These are phyloP conservation scores for Diaporthe vexans DNA, from an alignment of 2,329 filamentous ascomycete genomes.

Conservation along the genomic window DNA sequence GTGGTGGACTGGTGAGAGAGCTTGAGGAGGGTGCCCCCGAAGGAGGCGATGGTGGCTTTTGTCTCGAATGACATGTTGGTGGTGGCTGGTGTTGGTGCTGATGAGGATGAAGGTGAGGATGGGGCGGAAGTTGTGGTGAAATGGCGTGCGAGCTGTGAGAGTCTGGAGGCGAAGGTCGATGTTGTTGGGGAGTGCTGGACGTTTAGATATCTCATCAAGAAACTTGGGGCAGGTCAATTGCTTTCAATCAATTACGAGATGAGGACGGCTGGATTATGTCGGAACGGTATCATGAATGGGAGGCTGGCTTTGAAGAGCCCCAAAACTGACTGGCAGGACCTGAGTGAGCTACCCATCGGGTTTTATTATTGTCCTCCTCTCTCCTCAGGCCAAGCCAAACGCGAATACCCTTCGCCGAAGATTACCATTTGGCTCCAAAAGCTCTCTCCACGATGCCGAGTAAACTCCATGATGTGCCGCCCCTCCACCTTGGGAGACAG, in stretches of 20 bases:
- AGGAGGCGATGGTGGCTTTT: constrained; percentile 89
- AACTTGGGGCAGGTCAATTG: not conserved
- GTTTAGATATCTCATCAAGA: constrained; percentile 38
- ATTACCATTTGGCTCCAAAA: constrained; percentile 26
- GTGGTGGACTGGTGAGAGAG: constrained; percentile 85
- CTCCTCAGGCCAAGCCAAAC: constrained; percentile 28
- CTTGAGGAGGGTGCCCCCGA: constrained; percentile 95
- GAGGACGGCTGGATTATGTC: constrained; percentile 8
- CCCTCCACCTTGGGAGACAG: not conserved
- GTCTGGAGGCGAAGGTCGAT: constrained; percentile 29
- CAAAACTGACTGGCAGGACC: not conserved
- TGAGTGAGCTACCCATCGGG: constrained; percentile 4
- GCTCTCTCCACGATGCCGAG: constrained; percentile 40
- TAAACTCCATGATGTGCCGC: constrained; percentile 41
- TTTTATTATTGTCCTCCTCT: constrained; percentile 2
- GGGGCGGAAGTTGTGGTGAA: constrained; percentile 18
- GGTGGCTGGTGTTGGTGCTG: constrained; percentile 14
- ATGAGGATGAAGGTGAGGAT: not conserved
- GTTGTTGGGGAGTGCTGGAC: constrained; percentile 32
- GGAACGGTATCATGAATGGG: constrained; percentile 31
- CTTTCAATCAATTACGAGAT: constrained; percentile 2
- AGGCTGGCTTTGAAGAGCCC: not conserved
- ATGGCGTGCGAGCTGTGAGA: constrained; percentile 38
- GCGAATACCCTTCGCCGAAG: constrained; percentile 9
- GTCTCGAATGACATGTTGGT: constrained; percentile 85